Percentiles rank a stretch among this genome's conserved stretches.
These are phyloP conservation scores for Piper betle DNA, from an alignment of 164 flowering plant species.

Conservation along the genomic window DNA sequence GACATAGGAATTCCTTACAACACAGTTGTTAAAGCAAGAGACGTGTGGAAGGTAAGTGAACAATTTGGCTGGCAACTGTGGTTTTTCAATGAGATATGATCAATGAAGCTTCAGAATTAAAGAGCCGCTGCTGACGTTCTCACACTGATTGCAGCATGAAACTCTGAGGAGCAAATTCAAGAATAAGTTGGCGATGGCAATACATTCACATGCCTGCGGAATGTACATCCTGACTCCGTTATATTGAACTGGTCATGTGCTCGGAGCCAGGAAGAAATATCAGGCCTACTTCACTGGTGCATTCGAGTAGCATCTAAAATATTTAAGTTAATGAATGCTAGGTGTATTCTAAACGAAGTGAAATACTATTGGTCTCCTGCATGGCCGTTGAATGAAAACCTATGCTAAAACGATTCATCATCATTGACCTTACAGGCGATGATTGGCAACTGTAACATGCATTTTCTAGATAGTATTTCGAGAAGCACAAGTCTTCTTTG, in stretches of 20 bases:
- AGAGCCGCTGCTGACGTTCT: neutral
- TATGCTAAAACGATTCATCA: too few species aligned
- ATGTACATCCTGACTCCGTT: constrained; percentile 17
- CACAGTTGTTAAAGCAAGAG: constrained; percentile 46
- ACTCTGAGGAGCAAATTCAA: constrained; percentile 36
- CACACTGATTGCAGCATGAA: constrained; percentile 37
- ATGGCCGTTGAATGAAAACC: too few species aligned
- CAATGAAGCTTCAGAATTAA: neutral
- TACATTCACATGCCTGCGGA: constrained; percentile 19
- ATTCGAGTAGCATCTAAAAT: too few species aligned
- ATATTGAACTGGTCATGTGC: constrained; percentile 5
- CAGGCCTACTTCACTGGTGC: too few species aligned
- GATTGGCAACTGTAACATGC: too few species aligned
- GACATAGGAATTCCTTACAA: constrained; percentile 46
- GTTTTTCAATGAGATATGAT: neutral
- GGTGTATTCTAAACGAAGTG: too few species aligned
- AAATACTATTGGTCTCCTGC: too few species aligned
- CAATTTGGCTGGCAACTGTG: neutral
- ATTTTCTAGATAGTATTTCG: too few species aligned
- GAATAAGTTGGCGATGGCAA: constrained; percentile 33
- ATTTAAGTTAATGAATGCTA: too few species aligned
- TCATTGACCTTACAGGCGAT: too few species aligned
- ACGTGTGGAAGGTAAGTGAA: constrained; percentile 61
- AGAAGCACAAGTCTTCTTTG: too few species aligned
- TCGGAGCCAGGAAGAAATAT: too few species aligned